phyloP scores from a whole-genome alignment of 441 rosid genomes.

The Macaranga tanarius region DNA sequence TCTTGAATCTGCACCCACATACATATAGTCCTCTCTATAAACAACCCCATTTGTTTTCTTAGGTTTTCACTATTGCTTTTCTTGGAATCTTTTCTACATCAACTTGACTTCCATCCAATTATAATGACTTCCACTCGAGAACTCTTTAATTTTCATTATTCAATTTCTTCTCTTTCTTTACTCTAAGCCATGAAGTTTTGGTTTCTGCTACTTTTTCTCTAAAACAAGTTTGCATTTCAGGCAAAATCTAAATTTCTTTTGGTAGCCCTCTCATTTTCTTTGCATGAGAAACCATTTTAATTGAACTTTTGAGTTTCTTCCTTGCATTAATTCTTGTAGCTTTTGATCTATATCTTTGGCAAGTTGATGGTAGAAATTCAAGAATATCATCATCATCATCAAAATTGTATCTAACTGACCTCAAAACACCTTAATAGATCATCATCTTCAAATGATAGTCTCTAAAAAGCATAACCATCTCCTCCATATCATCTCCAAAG shows the following conservation, averaged over 20 bases:
- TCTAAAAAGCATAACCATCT: constrained; percentile 55
- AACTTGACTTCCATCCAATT: constrained; percentile 24
- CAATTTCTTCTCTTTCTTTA: constrained; percentile 36
- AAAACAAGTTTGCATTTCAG: constrained; percentile 24
- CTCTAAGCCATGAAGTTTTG: constrained; percentile 47
- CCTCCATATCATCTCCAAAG: too few relatives aligned
- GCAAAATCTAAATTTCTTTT: constrained; percentile 29
- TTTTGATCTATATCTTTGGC: constrained; percentile 31
- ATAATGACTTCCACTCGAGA: too few relatives aligned
- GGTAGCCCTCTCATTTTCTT: constrained; percentile 44
- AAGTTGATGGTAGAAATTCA: constrained; percentile 30
- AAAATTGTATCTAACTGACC: constrained; percentile 34
- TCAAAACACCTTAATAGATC: constrained; percentile 13
- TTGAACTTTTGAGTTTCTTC: constrained; percentile 37
- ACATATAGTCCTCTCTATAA: constrained; percentile 22
- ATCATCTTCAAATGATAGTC: constrained; percentile 49
- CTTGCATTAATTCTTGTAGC: constrained; percentile 23
- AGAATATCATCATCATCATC: constrained; percentile 37
- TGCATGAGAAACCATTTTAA: constrained; percentile 41
- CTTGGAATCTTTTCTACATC: constrained; percentile 31
- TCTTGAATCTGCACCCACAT: constrained; percentile 23
- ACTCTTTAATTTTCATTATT: constrained; percentile 35
- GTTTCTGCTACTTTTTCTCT: constrained; percentile 40
- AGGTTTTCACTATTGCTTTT: constrained; percentile 21
- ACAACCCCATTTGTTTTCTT: not conserved